Evolutionary conservation across 345 rosid species (phyloP).

Genomic region (Aquilaria yunnanensis): DNA sequence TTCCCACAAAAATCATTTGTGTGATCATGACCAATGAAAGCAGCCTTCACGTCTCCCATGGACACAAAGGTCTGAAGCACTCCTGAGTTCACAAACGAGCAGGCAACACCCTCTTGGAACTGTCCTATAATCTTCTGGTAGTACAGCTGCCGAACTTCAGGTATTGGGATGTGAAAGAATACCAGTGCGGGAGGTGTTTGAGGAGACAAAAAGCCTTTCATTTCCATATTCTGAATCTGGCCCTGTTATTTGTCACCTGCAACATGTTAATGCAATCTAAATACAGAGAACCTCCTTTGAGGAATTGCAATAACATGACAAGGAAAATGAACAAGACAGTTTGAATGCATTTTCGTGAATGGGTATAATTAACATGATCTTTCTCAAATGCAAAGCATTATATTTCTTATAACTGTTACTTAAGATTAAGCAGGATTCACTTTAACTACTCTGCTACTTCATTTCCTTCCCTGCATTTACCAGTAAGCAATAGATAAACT

Average conservation of each 20-base stretch:
- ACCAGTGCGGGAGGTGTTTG: slow-evolving; percentile 40
- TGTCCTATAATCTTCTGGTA: slow-evolving; percentile 48
- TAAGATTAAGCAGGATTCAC: neutral
- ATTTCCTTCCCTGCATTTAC: too few species aligned
- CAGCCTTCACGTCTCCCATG: slow-evolving; percentile 79
- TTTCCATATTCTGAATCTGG: slow-evolving; percentile 21
- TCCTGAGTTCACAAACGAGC: slow-evolving; percentile 65
- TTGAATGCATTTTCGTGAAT: neutral
- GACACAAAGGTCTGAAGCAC: slow-evolving; percentile 56
- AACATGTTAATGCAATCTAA: slow-evolving; percentile 33
- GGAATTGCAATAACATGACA: slow-evolving; percentile 11
- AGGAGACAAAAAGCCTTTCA: slow-evolving; percentile 2
- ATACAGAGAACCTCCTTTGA: slow-evolving; percentile 13
- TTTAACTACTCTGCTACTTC: neutral
- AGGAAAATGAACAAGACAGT: neutral
- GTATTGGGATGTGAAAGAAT: slow-evolving; percentile 86
- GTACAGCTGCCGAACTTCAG: slow-evolving; percentile 58
- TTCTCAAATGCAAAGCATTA: too few species aligned
- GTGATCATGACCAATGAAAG: slow-evolving; percentile 87
- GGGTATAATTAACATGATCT: too few species aligned
- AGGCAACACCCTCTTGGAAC: slow-evolving; percentile 74
- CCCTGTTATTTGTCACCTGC: slow-evolving; percentile 38
- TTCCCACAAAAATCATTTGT: slow-evolving; percentile 81
- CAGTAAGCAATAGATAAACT: neutral
- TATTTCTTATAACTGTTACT: too few species aligned